Conservation (phyloP, 495 filamentous ascomycete species). For the Haplographium delicatum region DNA sequence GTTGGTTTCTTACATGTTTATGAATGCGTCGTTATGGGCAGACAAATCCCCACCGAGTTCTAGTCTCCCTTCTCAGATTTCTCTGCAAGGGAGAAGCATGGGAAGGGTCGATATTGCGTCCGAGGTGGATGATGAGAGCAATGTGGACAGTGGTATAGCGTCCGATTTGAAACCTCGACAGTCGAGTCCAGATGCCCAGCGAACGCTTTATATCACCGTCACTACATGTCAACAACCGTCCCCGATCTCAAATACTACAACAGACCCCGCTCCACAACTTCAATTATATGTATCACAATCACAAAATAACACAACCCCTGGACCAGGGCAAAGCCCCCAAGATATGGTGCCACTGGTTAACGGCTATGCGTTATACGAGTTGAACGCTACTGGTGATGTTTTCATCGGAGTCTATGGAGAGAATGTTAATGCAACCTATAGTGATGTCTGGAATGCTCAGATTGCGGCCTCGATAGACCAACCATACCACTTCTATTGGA, state of each 20-base stretch:
- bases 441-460: constrained; percentile 65
- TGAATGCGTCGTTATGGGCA: constrained; percentile 37
- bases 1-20: constrained; percentile 52
- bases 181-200: constrained; percentile 22
- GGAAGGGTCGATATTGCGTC: not conserved
- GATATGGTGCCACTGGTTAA: constrained; percentile 40
- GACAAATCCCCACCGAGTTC: constrained; percentile 24
- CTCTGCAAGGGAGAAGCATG: constrained; percentile 5
- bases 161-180: constrained; percentile 9
- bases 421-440: constrained; percentile 34
- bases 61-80: constrained; percentile 36
- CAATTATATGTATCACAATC: constrained; percentile 71
- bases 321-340: constrained; percentile 44
- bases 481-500: constrained; percentile 52
- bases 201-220: constrained; percentile 68
- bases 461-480: constrained; percentile 77
- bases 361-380: constrained; percentile 58
- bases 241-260: constrained; percentile 29
- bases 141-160: not conserved
- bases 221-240: constrained; percentile 74
- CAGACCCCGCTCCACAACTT: constrained; percentile 58
- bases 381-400: constrained; percentile 53
- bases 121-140: not conserved
- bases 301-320: constrained; percentile 58
- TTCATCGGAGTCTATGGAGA: constrained; percentile 73